Evolutionary conservation across 331 rosid genomes (phyloP), one percentile per base, ranked within the genome.

Genomic region (Quercus tomentella): DNA sequence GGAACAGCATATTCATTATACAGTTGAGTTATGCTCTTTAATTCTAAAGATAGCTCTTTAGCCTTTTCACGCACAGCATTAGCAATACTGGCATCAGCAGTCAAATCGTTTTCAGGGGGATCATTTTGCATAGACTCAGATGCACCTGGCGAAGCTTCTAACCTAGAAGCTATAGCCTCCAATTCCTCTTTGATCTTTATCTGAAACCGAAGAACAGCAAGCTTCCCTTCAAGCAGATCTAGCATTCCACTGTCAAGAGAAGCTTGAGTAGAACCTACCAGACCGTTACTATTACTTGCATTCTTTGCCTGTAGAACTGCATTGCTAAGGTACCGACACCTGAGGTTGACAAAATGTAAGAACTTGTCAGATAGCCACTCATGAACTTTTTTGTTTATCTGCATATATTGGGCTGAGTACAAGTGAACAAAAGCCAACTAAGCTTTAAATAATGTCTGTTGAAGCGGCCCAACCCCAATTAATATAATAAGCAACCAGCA

Each of bases 1-100:
- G 99, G 98, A 83, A 96, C 94, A 37, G 99, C 98, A 78, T 93
- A 93, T 62, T 96, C 99, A 86, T 96, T 96, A 83, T 96, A 96
- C 70, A 96, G 86, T 82, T 96, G 98, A 58, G 99, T 90, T 84
- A 96, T 96, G 77, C 89, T 90, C 87, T 93, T 96, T 66, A 91
- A 81, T 70, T 93, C 98, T 56, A 91, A 85, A 6, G 97, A 91
- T 52, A 96, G 89, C 84, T 96, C 99, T 76, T 74, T 87, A 55
- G 97, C 91, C 88, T 91, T 93, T 76, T 84, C 91, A 65, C 73
- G 87, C 35, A 84, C 91, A 67, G 75, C 80, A 76, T 79, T 89
- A 49, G 85, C 85, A 70, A 81, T 76, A 85, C 77, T 79, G 45
- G 91, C 81, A 79, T 89, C 89, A 72, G 74, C 83, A 31, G 80